A percentile compares a stretch with the other conserved stretches of the same genome.
Evolutionary conservation across 1,284 basidiomycete species (phyloP).

Genomic region (Retiboletus fuscus): DNA sequence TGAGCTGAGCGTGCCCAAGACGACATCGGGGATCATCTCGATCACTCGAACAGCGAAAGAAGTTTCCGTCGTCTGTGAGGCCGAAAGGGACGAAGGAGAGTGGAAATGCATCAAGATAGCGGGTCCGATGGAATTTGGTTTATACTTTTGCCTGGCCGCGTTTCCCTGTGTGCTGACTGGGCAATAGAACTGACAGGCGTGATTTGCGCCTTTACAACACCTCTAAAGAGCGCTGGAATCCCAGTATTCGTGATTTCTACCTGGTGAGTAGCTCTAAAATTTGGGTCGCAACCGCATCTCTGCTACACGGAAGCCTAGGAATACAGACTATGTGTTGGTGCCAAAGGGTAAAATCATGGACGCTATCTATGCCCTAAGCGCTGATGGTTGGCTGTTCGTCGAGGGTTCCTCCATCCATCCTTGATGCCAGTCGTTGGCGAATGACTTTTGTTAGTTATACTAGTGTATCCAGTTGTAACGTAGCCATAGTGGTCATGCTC

Average conservation of each 20-base stretch:
- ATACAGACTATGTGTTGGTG: constrained; percentile 72
- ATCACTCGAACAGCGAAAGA: constrained; percentile 72
- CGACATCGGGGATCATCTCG: constrained; percentile 60
- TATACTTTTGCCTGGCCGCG: constrained; percentile 31
- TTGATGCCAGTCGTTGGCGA: constrained; percentile 2
- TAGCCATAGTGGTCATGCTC: constrained; percentile 2
- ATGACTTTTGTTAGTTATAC: not conserved
- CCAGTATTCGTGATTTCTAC: constrained; percentile 76
- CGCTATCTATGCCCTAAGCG: constrained; percentile 56
- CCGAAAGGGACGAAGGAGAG: constrained; percentile 52
- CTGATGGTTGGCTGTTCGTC: constrained; percentile 64
- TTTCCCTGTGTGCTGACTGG: constrained; percentile 13
- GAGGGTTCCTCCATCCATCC: constrained; percentile 20
- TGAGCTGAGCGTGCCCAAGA: constrained; percentile 37
- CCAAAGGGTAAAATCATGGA: constrained; percentile 55
- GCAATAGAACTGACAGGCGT: constrained; percentile 67
- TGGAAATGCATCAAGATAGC: constrained; percentile 73
- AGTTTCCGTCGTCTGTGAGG: constrained; percentile 68
- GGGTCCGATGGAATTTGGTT: constrained; percentile 76
- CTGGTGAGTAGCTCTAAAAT: constrained; percentile 63
- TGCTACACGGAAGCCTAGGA: constrained; percentile 53
- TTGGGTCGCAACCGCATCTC: not conserved
- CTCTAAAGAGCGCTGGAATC: constrained; percentile 66
- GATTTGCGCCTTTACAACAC: constrained; percentile 65
- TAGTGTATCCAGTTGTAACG: not conserved